These are phyloP conservation scores for Didymella lethalis DNA, from an alignment of 2,329 filamentous ascomycete genomes.

Conservation along the genomic window DNA sequence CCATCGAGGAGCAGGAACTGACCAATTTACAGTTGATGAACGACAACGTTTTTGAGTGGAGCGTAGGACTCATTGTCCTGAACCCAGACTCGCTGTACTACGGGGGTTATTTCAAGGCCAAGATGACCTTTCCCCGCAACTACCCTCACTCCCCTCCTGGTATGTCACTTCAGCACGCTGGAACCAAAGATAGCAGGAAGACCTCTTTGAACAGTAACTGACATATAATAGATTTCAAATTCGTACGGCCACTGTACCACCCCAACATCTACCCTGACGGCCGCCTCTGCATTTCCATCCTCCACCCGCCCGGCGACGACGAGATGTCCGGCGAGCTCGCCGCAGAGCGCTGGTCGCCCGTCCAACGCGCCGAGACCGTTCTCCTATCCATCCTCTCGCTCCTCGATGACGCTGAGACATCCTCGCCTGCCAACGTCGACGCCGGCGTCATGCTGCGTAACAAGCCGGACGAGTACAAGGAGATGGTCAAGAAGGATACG, in stretches of 20 bases:
- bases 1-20: constrained; percentile 29
- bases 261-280: constrained; percentile 94
- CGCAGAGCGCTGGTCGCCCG: constrained; percentile 91
- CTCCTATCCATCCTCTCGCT: constrained; percentile 90
- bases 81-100: constrained; percentile 93
- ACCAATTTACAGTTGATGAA: constrained; percentile 68
- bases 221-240: constrained; percentile 72
- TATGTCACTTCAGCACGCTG: constrained; percentile 46
- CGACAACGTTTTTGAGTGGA: constrained; percentile 87
- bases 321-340: constrained; percentile 89
- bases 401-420: constrained; percentile 92
- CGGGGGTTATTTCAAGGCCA: constrained; percentile 90
- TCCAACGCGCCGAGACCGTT: constrained; percentile 93
- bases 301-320: constrained; percentile 91
- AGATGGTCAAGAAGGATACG: constrained; percentile 72
- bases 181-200: constrained; percentile 3
- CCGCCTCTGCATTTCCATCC: constrained; percentile 93
- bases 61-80: constrained; percentile 86
- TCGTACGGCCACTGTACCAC: constrained; percentile 81
- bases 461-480: constrained; percentile 72
- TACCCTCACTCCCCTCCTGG: constrained; percentile 88
- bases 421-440: constrained; percentile 93
- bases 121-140: constrained; percentile 85
- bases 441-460: constrained; percentile 87
- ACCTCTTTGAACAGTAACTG: constrained; percentile 9